These are phyloP conservation scores for Pythium pectinolyticum DNA, from an alignment of 352 stramenopile species.

Conservation along the genomic window DNA sequence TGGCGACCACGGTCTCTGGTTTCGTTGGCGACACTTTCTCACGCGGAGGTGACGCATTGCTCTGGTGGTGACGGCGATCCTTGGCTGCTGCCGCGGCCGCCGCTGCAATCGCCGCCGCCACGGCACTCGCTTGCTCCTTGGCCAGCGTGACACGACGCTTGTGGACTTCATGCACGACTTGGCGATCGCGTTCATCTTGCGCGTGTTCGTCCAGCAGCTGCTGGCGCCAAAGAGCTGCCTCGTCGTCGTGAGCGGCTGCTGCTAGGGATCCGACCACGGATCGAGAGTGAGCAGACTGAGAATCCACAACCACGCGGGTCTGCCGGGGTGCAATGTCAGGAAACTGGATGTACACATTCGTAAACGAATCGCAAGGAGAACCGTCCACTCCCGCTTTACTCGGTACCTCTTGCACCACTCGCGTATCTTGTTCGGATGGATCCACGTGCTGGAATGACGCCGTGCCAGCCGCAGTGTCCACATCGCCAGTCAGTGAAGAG, in stretches of 20 bases:
- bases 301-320: constrained; percentile 23
- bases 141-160: constrained; percentile 9
- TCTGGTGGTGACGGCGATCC: neutral
- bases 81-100: neutral
- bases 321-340: constrained; percentile 41
- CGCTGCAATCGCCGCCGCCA: neutral
- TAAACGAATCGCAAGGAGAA: constrained; percentile 5
- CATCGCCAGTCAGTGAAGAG: constrained; percentile 2
- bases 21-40: constrained; percentile 4
- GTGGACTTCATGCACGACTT: constrained; percentile 17
- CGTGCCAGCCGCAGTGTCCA: too few species aligned
- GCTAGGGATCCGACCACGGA: neutral
- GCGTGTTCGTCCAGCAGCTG: constrained; percentile 19
- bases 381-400: neutral
- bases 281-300: neutral
- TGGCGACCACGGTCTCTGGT: neutral
- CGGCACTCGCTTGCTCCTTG: constrained; percentile 1
- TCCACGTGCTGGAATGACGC: too few species aligned
- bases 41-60: neutral
- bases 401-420: too few species aligned
- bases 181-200: constrained; percentile 8
- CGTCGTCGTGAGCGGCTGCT: constrained; percentile 4
- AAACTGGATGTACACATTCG: constrained; percentile 64
- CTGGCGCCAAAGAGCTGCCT: constrained; percentile 5
- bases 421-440: too few species aligned